Evolutionary conservation across 805 yeast genomes (phyloP).

Genomic region (Kodamaea sagamina): DNA sequence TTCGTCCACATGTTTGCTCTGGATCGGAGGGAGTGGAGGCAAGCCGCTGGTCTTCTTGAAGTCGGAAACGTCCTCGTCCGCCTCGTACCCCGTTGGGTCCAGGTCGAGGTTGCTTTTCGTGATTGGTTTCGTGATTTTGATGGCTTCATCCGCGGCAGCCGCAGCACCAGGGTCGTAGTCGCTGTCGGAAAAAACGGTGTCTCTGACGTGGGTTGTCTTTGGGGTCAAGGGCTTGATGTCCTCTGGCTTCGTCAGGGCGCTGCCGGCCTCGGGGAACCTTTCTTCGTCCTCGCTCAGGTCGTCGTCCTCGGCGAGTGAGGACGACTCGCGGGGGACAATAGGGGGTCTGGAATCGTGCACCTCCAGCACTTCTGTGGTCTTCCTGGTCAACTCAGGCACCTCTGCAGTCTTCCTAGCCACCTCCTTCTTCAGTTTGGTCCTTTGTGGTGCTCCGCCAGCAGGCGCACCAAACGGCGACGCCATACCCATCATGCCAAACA

Average conservation of each 20-base stretch:
- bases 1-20: not conserved
- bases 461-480: constrained; percentile 40
- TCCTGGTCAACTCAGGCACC: constrained; percentile 1
- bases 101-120: constrained; percentile 18
- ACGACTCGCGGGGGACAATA: constrained; percentile 11
- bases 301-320: constrained; percentile 26
- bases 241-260: constrained; percentile 11
- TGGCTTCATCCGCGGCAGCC: constrained; percentile 15
- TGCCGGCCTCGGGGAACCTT: constrained; percentile 17
- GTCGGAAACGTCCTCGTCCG: constrained; percentile 56
- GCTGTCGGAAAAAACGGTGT: constrained; percentile 16
- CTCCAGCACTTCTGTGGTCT: constrained; percentile 1
- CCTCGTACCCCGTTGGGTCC: constrained; percentile 64
- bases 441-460: constrained; percentile 9
- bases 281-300: constrained; percentile 19
- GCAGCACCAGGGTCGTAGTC: constrained; percentile 11
- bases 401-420: not conserved
- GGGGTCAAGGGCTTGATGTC: constrained; percentile 12
- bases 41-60: constrained; percentile 13
- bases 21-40: constrained; percentile 6
- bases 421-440: constrained; percentile 10
- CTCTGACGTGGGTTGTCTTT: constrained; percentile 7
- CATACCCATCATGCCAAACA: constrained; percentile 73
- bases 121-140: constrained; percentile 16
- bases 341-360: not conserved